A percentile compares a stretch with the other conserved stretches of the same genome.
Evolutionary conservation across 2,329 filamentous ascomycete species (phyloP).

Genomic region (Colletotrichum spinosum): DNA sequence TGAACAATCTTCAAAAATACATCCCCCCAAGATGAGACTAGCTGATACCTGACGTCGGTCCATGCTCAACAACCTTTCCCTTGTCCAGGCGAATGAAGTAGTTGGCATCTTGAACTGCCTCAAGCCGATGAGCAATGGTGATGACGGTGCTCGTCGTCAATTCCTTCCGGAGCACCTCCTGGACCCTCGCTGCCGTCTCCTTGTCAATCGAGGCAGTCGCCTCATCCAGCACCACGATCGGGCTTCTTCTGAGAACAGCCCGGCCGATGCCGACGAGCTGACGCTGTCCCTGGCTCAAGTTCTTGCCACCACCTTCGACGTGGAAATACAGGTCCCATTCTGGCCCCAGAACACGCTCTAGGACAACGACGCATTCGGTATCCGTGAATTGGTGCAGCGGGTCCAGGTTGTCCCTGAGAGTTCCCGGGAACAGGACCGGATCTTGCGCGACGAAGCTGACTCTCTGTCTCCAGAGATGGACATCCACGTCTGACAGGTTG

Average conservation of each 20-base stretch:
- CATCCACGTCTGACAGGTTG: slow-evolving; percentile 64
- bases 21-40: slow-evolving; percentile 1
- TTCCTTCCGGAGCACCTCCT: slow-evolving; percentile 67
- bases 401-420: slow-evolving; percentile 74
- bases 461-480: slow-evolving; percentile 65
- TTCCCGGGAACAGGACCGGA: slow-evolving; percentile 70
- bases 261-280: slow-evolving; percentile 71
- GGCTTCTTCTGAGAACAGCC: slow-evolving; percentile 69
- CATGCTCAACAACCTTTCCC: slow-evolving; percentile 62
- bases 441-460: slow-evolving; percentile 75
- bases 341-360: slow-evolving; percentile 69
- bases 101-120: slow-evolving; percentile 70
- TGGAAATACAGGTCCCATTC: slow-evolving; percentile 60
- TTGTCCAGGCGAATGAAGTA: slow-evolving; percentile 66
- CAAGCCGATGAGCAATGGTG: slow-evolving; percentile 73
- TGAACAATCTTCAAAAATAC: background rate
- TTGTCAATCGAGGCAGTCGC: slow-evolving; percentile 73
- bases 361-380: slow-evolving; percentile 59
- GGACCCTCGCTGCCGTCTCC: slow-evolving; percentile 68
- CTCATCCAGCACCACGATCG: slow-evolving; percentile 73
- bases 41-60: slow-evolving; percentile 47
- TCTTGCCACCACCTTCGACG: slow-evolving; percentile 70
- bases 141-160: slow-evolving; percentile 69
- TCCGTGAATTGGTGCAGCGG: slow-evolving; percentile 70
- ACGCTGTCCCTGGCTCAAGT: slow-evolving; percentile 71